Conservation (phyloP, 2,329 filamentous ascomycete genomes). For the Trichophyton mentagrophytes region DNA sequence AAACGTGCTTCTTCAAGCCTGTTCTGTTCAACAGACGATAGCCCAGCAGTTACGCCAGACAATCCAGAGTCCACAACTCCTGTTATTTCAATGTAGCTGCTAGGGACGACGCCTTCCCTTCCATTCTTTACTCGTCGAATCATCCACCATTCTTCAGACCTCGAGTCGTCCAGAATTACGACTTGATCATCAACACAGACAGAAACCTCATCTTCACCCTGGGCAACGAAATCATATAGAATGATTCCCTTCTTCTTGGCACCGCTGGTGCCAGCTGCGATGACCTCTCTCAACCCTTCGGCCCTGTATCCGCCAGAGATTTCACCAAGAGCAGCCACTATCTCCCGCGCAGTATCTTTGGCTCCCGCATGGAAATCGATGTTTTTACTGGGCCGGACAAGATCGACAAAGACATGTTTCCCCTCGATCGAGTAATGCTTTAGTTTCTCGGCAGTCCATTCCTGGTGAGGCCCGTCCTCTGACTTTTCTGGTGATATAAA, state of each 20-base stretch:
- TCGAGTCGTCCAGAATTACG: slow-evolving; percentile 71
- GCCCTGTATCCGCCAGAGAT: slow-evolving; percentile 73
- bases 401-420: slow-evolving; percentile 92
- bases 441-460: slow-evolving; percentile 90
- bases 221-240: slow-evolving; percentile 91
- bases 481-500: slow-evolving; percentile 79
- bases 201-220: slow-evolving; percentile 91
- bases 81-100: slow-evolving; percentile 86
- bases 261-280: slow-evolving; percentile 62
- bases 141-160: slow-evolving; percentile 98
- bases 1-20: slow-evolving; percentile 68
- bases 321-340: slow-evolving; percentile 76
- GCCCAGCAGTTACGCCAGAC: slow-evolving; percentile 46
- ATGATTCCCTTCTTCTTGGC: slow-evolving; percentile 71
- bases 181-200: slow-evolving; percentile 86
- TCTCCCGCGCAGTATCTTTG: slow-evolving; percentile 92
- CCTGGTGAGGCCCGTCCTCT: slow-evolving; percentile 70
- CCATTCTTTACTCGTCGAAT: slow-evolving; percentile 80
- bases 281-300: slow-evolving; percentile 69
- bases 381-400: slow-evolving; percentile 84
- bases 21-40: slow-evolving; percentile 64
- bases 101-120: slow-evolving; percentile 89
- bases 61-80: slow-evolving; percentile 46
- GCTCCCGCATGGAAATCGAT: slow-evolving; percentile 94
- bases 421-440: slow-evolving; percentile 97